phyloP scores from a whole-genome alignment of 1,139 yeast genomes.

The Barnettozyma hawaiiensis region DNA sequence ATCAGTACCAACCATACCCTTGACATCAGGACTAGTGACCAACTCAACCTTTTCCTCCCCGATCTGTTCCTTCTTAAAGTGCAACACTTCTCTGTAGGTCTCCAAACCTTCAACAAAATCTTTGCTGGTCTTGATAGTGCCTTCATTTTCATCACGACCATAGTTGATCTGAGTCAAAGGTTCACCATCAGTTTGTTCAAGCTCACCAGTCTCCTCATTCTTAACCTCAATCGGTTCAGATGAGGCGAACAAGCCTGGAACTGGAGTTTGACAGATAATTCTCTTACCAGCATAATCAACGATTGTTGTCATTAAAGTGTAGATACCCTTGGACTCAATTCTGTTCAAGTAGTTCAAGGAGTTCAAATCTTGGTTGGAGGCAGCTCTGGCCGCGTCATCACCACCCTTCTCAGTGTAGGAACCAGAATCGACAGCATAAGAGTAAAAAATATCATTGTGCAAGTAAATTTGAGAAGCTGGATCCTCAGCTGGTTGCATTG shows the following conservation, averaged over 20 bases:
- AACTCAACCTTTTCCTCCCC: constrained; percentile 45
- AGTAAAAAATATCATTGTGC: constrained; percentile 81
- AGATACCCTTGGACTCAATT: constrained; percentile 58
- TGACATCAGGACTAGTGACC: constrained; percentile 69
- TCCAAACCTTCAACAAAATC: constrained; percentile 51
- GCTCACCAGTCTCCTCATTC: constrained; percentile 30
- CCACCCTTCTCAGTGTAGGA: constrained; percentile 67
- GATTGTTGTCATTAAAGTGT: constrained; percentile 70
- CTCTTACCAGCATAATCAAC: constrained; percentile 89
- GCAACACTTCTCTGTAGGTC: constrained; percentile 69
- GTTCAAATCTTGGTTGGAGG: constrained; percentile 72
- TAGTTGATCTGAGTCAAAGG: constrained; percentile 50
- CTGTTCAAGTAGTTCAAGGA: constrained; percentile 67
- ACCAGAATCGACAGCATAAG: constrained; percentile 74
- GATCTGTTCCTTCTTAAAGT: constrained; percentile 64
- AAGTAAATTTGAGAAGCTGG: constrained; percentile 58
- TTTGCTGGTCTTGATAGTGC: constrained; percentile 40
- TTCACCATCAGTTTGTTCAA: constrained; percentile 26
- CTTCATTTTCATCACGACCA: constrained; percentile 65
- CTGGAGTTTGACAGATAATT: constrained; percentile 89
- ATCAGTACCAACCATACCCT: constrained; percentile 84
- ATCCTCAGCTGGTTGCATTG: constrained; percentile 76
- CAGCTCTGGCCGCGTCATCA: constrained; percentile 78
- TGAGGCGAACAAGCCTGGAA: constrained; percentile 80
- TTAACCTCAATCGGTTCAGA: constrained; percentile 29